Evolutionary conservation across 805 yeast genomes (phyloP).

Genomic region (Pichia cephalocereana): DNA sequence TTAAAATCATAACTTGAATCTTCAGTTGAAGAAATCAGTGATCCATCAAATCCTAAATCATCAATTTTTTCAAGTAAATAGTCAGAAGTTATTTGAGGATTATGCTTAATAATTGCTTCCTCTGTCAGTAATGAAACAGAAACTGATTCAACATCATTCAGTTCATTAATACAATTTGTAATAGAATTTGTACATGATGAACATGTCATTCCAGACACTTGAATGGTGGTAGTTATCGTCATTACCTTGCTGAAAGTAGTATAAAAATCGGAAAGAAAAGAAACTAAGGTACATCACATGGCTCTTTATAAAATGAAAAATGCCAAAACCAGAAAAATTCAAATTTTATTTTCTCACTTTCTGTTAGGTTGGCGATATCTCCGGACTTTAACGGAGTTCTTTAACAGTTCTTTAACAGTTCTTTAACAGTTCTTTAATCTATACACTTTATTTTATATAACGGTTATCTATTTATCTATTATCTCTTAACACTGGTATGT

Average conservation of each 20-base stretch:
- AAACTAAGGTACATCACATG: no score
- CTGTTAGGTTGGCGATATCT: background rate
- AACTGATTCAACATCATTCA: constrained; percentile 26
- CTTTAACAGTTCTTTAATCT: no score
- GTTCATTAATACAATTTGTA: constrained; percentile 32
- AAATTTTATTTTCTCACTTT: background rate
- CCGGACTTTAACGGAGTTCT: background rate
- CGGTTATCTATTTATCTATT: background rate
- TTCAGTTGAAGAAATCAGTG: background rate
- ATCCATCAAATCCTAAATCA: constrained; percentile 38
- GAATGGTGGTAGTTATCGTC: constrained; percentile 10
- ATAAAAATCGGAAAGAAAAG: no score
- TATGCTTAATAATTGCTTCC: constrained; percentile 49
- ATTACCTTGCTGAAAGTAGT: background rate
- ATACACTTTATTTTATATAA: no score
- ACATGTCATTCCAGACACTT: constrained; percentile 70
- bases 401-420: no score
- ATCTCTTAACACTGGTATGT: constrained; percentile 43
- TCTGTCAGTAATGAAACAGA: constrained; percentile 67
- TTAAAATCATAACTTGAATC: background rate
- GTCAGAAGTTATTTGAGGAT: constrained; percentile 19
- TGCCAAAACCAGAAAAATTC: no score
- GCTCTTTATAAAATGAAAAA: no score
- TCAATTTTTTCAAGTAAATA: constrained; percentile 35
- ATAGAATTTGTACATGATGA: constrained; percentile 57